Percentiles rank a stretch among this genome's conserved stretches.
phyloP scores from a whole-genome alignment of 1,139 yeast species.

The Pichia terricola region DNA sequence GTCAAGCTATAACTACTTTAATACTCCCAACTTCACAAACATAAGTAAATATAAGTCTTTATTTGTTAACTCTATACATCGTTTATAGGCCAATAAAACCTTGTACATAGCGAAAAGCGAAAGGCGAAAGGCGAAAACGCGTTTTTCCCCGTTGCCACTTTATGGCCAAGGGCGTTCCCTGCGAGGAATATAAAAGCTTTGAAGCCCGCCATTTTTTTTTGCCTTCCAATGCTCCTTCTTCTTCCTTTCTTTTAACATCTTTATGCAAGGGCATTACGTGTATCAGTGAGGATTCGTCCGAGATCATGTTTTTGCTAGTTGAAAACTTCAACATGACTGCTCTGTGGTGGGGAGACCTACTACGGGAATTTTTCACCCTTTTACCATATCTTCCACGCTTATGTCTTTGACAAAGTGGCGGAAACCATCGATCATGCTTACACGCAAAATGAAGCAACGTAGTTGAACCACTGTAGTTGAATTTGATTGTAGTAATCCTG shows the following conservation, averaged over 20 bases:
- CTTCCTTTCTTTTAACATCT: conserved; percentile 37
- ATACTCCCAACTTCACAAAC: too few species aligned
- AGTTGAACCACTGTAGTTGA: too few species aligned
- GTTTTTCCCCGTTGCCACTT: too few species aligned
- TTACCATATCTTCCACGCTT: not conserved
- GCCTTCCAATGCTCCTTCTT: not conserved
- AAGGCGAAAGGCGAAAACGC: too few species aligned
- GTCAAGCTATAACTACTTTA: conserved; percentile 49
- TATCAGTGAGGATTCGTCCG: conserved; percentile 99
- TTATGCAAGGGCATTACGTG: conserved; percentile 99
- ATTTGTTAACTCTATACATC: not conserved
- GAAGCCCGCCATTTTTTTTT: not conserved
- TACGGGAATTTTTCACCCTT: conserved; percentile 59
- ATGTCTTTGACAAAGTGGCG: conserved; percentile 4
- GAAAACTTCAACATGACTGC: conserved; percentile 99
- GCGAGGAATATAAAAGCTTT: too few species aligned
- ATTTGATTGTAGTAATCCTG: too few species aligned
- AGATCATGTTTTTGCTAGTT: conserved; percentile 99
- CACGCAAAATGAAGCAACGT: too few species aligned
- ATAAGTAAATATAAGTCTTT: not conserved
- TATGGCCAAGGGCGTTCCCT: too few species aligned
- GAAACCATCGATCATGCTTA: too few species aligned
- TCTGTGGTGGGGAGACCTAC: conserved; percentile 43
- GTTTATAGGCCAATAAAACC: not conserved
- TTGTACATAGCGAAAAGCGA: not conserved